Base-by-base conservation (phyloP, 345 rosid species). In the Sisymbrium altissimum region DNA sequence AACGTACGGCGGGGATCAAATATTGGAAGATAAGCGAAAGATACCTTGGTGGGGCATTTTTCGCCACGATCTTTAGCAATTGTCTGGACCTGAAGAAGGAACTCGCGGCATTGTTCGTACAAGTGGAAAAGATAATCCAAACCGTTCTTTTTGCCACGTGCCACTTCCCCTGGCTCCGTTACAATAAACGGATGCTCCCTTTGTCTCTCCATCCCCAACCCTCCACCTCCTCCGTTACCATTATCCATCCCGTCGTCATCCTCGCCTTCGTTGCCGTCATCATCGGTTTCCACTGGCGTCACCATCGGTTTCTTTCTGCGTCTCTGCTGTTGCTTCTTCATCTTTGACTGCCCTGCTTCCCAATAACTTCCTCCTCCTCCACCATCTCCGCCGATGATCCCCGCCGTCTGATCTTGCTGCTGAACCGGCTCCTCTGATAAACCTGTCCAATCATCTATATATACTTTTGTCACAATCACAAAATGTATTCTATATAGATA, bases 131-230 rank as follows among this genome's bases (percentile, higher is more conserved):
- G 96, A 81, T 95, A 95, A 83, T 95, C 99, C 0, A 95, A 92
- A 61, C 99, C 99, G 79, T 95, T 95, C 92, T 95, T 95, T 76
- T 95, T 95, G 60, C 99, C 99, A 60, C 99, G 97, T 73, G 99
- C 99, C 58, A 95, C 98, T 63, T 95, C 99, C 68, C 99, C 98
- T 12, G 98, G 99, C 89, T 92, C 99, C 46, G 99, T 95, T 43
- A 95, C 99, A n/a, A 95, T 95, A 80, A 95, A 95, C 9, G 99
- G 99, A 73, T 95, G 99, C 81, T 95, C 99, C 5, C 99, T 80
- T 71, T 95, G 99, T 73, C 98, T 84, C 87, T 91, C 94, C 10
- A 60, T 59, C 5, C 82, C 84, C 19, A 71, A 75, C 7, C 66
- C 88, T 6, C 84, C 87, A 0, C 85, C 87, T 6, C 85, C 86